Base-by-base conservation (phyloP, 1,139 yeast species). In the Suhomyces terraborum region DNA sequence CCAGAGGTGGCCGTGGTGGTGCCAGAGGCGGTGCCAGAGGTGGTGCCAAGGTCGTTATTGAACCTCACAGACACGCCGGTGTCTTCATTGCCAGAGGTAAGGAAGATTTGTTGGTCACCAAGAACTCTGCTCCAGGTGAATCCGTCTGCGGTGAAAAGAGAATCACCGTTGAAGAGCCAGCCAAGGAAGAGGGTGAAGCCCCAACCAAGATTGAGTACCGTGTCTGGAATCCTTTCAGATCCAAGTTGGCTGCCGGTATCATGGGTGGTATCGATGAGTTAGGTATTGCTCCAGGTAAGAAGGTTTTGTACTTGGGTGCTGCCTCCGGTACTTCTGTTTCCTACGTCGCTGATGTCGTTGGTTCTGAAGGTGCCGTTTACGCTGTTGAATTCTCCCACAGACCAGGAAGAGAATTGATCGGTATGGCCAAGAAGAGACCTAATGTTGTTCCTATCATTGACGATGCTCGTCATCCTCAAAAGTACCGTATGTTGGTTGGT, bases 361-460 rank as follows among this genome's bases (percentile, higher is more conserved):
- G 98, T 52, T 98, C 98, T 66, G 97, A 89, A 74, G 98, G 98
- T 68, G 77, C 88, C 61, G 98, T 93, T 46, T 94, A 93, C 68
- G 98, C 98, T 45, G 98, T 93, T 58, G 98, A 93, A 74, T 93
- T 93, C 77, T 89, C 98, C 50, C 98, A 93, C 80, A 86, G 98
- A 80, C 96, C 98, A 61, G 98, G 98, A 67, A 87, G 98, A 80
- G 98, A 93, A 73, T 82, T 93, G 73, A 91, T 94, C 64, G 88
- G 95, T 62, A 93, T 93, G 98, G 98, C 98, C 67, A 93, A 93
- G 82, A 93, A 93, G 94, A 88, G 98, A 82, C 98, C 98, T 54
- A 93, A 93, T 66, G 95, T 93, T 45, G 88, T 94, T 55, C 98
- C 98, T 61, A 93, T 93, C 69, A 91, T 93, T 67, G 98, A 93